Percentiles rank a stretch among this genome's conserved stretches.
Evolutionary conservation across 2,329 filamentous ascomycete genomes (phyloP).

Genomic region (Ophiostoma perfectum): DNA sequence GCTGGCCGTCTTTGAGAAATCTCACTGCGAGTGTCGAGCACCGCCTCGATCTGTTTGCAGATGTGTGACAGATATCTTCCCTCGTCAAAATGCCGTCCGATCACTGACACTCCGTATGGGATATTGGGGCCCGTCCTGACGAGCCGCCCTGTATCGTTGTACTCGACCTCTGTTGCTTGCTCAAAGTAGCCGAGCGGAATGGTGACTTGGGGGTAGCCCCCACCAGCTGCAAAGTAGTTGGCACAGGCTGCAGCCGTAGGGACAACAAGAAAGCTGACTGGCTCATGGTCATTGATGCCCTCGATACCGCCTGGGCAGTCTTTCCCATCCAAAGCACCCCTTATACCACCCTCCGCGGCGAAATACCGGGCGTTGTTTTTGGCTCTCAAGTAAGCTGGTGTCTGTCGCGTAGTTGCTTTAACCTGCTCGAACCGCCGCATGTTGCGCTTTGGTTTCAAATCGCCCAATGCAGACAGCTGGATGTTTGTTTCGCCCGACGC

Average conservation of each 20-base stretch:
- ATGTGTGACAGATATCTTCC: neutral
- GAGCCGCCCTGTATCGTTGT: constrained; percentile 43
- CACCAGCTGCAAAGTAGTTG: constrained; percentile 51
- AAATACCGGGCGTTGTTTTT: constrained; percentile 28
- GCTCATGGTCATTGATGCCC: constrained; percentile 34
- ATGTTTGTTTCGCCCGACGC: neutral
- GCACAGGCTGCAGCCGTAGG: constrained; percentile 50
- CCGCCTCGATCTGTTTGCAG: neutral
- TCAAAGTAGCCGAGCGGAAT: constrained; percentile 59
- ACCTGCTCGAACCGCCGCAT: constrained; percentile 14
- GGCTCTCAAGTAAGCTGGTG: constrained; percentile 31
- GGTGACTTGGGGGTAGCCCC: constrained; percentile 56
- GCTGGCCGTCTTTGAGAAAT: neutral
- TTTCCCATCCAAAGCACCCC: constrained; percentile 39
- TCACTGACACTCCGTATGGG: neutral
- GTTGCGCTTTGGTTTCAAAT: neutral
- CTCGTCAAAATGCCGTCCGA: neutral
- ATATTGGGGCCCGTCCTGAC: constrained; percentile 48
- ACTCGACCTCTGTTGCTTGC: constrained; percentile 40
- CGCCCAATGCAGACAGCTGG: neutral
- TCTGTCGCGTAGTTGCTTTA: constrained; percentile 29
- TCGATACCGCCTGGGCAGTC: constrained; percentile 30
- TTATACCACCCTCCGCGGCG: constrained; percentile 54
- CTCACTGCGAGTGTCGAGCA: neutral
- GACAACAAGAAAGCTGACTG: constrained; percentile 56